Base-by-base conservation (phyloP, 2,329 filamentous ascomycete genomes). In the Talaromyces marneffei region DNA sequence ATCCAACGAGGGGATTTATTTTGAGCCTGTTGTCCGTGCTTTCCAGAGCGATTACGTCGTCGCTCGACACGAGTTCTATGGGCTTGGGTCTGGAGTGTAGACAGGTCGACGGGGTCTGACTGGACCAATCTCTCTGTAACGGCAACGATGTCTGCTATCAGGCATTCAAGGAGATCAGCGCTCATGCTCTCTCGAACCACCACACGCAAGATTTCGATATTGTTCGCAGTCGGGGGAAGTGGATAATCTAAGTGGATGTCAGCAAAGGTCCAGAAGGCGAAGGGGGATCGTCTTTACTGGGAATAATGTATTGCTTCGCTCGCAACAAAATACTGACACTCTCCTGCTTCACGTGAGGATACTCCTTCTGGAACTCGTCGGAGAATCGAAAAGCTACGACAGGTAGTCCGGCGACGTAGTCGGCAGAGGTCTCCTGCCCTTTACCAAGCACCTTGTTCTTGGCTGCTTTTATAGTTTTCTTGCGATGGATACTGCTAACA, bases 301-400 rank as follows among this genome's bases (percentile, higher is more conserved):
- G 87, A 61, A 89, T 85, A 63, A 89, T 89, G 77, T 88, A 89
- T 72, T 88, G 85, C 69, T 86, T 86, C 4, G 84, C 83, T 14
- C 87, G 80, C 60, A 89, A 73, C 42, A 89, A 73, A 18, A 86
- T 83, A 58, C 82, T 85, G 14, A 89, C 78, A 5, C 80, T 80
- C 60, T 83, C 85, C 72, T 89, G 87, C 73, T 86, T 84, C 63
- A 89, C 77, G 65, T 87, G 83, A 0, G 85, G 83, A 70, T 80
- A 88, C 46, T 85, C 74, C 62, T 80, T 77, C 69, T 82, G 82
- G 74, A 88, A 88, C 8, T 81, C 78, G 64, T 88, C 83, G 12
- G 79, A 82, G 63, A 89, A 78, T 12, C 81, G 78, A 73, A 89
- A 90, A 0, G 87, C 81, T n/a, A 89, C 86, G 1, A 89, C 87